phyloP scores from a whole-genome alignment of 371 early-diverging fungal species.

The Basidiobolus meristosporus region DNA sequence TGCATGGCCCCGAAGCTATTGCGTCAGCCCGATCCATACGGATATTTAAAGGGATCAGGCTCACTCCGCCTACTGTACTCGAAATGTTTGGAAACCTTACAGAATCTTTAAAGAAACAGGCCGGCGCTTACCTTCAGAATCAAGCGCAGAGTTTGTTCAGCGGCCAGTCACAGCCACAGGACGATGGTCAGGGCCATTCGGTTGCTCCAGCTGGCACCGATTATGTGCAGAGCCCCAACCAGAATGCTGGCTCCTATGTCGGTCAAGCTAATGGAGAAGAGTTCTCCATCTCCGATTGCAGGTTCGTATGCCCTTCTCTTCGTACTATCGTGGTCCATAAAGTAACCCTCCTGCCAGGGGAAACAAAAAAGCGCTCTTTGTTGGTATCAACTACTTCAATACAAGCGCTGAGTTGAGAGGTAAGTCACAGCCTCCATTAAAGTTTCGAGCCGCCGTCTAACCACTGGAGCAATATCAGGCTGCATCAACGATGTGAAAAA shows the following conservation, averaged over 20 bases:
- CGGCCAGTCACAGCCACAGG: too few species aligned
- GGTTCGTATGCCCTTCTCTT: not conserved
- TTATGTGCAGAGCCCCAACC: too few species aligned
- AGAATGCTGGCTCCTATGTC: too few species aligned
- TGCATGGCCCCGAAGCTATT: too few species aligned
- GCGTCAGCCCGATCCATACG: too few species aligned
- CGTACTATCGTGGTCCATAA: not conserved
- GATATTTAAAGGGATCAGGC: not conserved
- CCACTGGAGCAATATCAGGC: constrained; percentile 8
- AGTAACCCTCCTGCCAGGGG: constrained; percentile 5
- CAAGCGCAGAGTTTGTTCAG: too few species aligned
- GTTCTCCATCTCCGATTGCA: constrained; percentile 1
- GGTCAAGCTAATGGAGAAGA: constrained; percentile 1
- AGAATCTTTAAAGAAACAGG: too few species aligned
- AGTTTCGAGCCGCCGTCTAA: not conserved
- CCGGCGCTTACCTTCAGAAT: too few species aligned
- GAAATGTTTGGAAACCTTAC: too few species aligned
- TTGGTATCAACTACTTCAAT: constrained; percentile 81
- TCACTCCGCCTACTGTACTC: too few species aligned
- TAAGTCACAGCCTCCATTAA: constrained; percentile 4
- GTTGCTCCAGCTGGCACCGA: too few species aligned
- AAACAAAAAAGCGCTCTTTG: constrained; percentile 61
- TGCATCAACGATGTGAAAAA: constrained; percentile 44
- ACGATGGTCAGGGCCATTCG: too few species aligned
- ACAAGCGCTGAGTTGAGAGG: constrained; percentile 20